Base-by-base conservation (phyloP, 768 basidiomycete species). In the Gloeostereum incarnatum region DNA sequence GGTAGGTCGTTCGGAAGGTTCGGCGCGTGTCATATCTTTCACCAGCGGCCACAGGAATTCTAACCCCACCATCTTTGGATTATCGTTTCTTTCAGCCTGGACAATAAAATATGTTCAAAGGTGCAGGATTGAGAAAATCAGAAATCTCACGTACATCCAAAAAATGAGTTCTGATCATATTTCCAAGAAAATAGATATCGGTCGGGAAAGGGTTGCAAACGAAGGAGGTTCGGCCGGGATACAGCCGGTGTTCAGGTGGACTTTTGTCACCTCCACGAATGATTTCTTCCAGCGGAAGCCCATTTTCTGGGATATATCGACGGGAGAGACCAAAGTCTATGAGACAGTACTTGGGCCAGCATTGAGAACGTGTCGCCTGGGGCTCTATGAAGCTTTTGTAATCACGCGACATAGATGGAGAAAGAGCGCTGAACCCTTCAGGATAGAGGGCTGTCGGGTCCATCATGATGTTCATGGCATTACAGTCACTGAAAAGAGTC, bases 111-210 rank as follows among this genome's bases (percentile, higher is more conserved):
- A n/a, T n/a, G n/a, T n/a, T n/a, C n/a, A n/a, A n/a, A n/a, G n/a
- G n/a, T n/a, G n/a, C n/a, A n/a, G n/a, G n/a, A n/a, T n/a, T n/a
- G n/a, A n/a, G n/a, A n/a, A n/a, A n/a, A n/a, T n/a, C n/a, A n/a
- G n/a, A n/a, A n/a, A n/a, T n/a, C n/a, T n/a, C 8, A 31, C 41
- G 16, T 24, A 45, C 35, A 4, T n/a, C 39, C 6, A 38, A 16
- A 14, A 39, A 38, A 29, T 32, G 16, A n/a, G 9, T 25, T 23
- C 34, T 21, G 9, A 67, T 53, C 6, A 59, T 16, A 32, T 69
- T 69, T 0, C 66, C 68, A 0, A 70, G 43, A 22, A 61, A 61
- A 41, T 66, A 72, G 2, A 72, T 50, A 23, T 73, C 71, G 0
- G 59, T 61, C 0, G 59, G 49, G 31, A 71, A 73, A 0, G 67